Evolutionary conservation across 495 filamentous ascomycete genomes (phyloP).

Genomic region (Mytilinidion resinicola): DNA sequence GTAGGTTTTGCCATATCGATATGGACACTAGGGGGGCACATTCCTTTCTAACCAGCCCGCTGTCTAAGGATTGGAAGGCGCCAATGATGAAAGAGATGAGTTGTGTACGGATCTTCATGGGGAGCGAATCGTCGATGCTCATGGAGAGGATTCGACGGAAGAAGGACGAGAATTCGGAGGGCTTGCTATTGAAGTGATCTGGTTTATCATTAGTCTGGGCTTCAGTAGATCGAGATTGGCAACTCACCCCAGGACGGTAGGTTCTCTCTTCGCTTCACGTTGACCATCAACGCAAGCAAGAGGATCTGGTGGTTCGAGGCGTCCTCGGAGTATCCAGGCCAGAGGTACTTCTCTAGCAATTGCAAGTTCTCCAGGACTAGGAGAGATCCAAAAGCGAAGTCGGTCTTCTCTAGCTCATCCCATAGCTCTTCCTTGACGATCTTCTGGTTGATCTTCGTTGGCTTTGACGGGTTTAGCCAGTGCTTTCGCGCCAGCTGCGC

Average conservation of each 20-base stretch:
- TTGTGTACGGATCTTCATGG: slow-evolving; percentile 63
- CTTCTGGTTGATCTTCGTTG: slow-evolving; percentile 72
- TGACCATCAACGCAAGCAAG: slow-evolving; percentile 74
- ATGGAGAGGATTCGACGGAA: slow-evolving; percentile 88
- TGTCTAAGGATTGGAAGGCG: slow-evolving; percentile 92
- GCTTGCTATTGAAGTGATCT: slow-evolving; percentile 70
- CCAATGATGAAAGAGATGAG: slow-evolving; percentile 81
- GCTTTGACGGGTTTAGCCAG: slow-evolving; percentile 67
- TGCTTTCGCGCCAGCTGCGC: slow-evolving; percentile 73
- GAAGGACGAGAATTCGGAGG: slow-evolving; percentile 78
- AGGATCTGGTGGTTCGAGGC: slow-evolving; percentile 87
- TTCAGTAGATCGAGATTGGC: not conserved
- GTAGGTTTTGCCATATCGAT: slow-evolving; percentile 89
- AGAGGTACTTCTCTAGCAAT: slow-evolving; percentile 87
- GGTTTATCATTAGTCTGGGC: slow-evolving; percentile 11
- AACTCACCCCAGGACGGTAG: slow-evolving; percentile 73
- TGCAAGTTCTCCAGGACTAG: slow-evolving; percentile 84
- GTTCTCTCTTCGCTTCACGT: slow-evolving; percentile 80
- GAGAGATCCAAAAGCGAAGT: slow-evolving; percentile 69
- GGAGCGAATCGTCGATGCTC: slow-evolving; percentile 72
- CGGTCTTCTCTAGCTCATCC: slow-evolving; percentile 76
- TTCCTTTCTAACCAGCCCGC: slow-evolving; percentile 82
- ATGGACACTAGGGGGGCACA: slow-evolving; percentile 93
- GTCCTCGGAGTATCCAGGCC: slow-evolving; percentile 86
- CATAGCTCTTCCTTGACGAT: slow-evolving; percentile 85